phyloP scores from a whole-genome alignment of 257 asterid genomes.

The Ballota nigra region DNA sequence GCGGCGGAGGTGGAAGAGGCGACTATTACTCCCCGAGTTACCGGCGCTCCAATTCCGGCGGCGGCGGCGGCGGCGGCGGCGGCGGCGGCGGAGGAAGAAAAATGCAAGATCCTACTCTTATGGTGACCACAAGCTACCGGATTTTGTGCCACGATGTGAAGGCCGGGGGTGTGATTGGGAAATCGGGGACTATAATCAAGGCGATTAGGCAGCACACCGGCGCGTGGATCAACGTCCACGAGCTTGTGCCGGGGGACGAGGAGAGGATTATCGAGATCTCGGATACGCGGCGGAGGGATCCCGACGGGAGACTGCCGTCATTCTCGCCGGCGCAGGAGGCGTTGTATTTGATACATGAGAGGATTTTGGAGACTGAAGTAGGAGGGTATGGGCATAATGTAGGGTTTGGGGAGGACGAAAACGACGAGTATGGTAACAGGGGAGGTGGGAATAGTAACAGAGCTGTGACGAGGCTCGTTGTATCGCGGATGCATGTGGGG shows the following conservation, averaged over 20 bases:
- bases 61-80: slow-evolving; percentile 30
- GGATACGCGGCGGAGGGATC: slow-evolving; percentile 69
- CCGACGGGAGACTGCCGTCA: slow-evolving; percentile 65
- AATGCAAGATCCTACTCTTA: slow-evolving; percentile 48
- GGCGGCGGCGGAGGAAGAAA: slow-evolving; percentile 57
- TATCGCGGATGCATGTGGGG: slow-evolving; percentile 82
- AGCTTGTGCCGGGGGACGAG: slow-evolving; percentile 77
- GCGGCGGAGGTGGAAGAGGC: slow-evolving; percentile 41
- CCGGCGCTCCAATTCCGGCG: slow-evolving; percentile 42
- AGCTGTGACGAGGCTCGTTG: slow-evolving; percentile 86
- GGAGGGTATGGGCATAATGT: slow-evolving; percentile 46
- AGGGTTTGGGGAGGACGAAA: slow-evolving; percentile 47
- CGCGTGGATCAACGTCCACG: slow-evolving; percentile 93
- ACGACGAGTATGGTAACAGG: slow-evolving; percentile 47
- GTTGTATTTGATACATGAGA: slow-evolving; percentile 71
- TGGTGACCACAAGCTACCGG: slow-evolving; percentile 84
- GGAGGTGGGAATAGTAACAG: slow-evolving; percentile 38
- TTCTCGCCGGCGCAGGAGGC: slow-evolving; percentile 97
- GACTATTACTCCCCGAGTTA: slow-evolving; percentile 39
- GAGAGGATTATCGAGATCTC: slow-evolving; percentile 93
- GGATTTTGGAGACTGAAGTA: slow-evolving; percentile 72
- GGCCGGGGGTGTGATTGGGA: slow-evolving; percentile 96
- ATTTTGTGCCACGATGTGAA: slow-evolving; percentile 79
- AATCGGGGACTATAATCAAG: slow-evolving; percentile 82
- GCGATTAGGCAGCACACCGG: slow-evolving; percentile 91